Evolutionary conservation across 1,284 basidiomycete genomes (phyloP).

Genomic region (Sanguinoderma infundibulare): DNA sequence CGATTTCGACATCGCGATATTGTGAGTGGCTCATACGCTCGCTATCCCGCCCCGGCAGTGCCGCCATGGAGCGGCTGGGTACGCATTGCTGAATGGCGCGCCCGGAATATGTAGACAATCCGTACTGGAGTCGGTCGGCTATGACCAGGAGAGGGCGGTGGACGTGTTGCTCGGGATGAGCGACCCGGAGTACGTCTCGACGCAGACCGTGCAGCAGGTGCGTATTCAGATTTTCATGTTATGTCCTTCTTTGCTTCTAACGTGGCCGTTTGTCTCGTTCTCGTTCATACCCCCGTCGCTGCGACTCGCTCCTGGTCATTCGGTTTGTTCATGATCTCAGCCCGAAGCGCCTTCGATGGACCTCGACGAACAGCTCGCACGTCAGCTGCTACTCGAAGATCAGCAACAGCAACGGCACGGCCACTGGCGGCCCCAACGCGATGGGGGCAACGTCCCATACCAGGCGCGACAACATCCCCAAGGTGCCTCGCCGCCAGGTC

Average conservation of each 20-base stretch:
- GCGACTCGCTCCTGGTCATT: neutral
- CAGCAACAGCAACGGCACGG: slow-evolving; percentile 44
- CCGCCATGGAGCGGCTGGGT: neutral
- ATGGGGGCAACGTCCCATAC: slow-evolving; percentile 26
- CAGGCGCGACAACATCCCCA: slow-evolving; percentile 27
- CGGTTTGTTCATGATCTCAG: neutral
- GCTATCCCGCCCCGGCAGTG: neutral
- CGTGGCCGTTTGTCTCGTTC: neutral
- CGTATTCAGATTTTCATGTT: slow-evolving; percentile 9
- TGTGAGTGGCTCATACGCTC: slow-evolving; percentile 49
- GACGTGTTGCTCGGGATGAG: slow-evolving; percentile 80
- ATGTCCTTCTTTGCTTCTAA: neutral
- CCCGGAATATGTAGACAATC: slow-evolving; percentile 49
- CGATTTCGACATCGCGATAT: slow-evolving; percentile 70
- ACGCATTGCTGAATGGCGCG: neutral
- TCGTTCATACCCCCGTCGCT: neutral
- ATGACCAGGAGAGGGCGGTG: slow-evolving; percentile 72
- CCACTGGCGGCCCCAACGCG: slow-evolving; percentile 30
- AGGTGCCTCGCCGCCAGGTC: neutral
- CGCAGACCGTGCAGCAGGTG: slow-evolving; percentile 29
- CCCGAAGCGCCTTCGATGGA: slow-evolving; percentile 38
- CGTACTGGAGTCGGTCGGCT: slow-evolving; percentile 67
- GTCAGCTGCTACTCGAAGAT: slow-evolving; percentile 70
- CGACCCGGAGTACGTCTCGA: slow-evolving; percentile 69
- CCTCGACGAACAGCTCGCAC: slow-evolving; percentile 76